Evolutionary conservation across 2,329 filamentous ascomycete species (phyloP).

Genomic region (Pestalotiopsis sp.): DNA sequence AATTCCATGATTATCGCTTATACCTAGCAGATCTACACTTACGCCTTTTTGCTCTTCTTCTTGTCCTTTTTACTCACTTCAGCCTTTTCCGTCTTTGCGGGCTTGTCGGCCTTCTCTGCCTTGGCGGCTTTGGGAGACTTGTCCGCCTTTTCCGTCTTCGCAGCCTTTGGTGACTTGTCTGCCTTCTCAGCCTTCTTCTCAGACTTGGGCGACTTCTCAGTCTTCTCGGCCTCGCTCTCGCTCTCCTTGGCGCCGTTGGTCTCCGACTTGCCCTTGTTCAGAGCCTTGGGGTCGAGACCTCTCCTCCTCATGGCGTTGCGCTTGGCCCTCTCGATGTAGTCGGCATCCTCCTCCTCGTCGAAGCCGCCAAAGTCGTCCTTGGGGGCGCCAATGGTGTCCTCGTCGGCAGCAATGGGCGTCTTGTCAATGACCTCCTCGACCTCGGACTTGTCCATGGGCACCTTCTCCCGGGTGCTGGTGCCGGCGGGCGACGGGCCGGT

Average conservation of each 20-base stretch:
- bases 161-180: slow-evolving; percentile 15
- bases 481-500: slow-evolving; percentile 70
- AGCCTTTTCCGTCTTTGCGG: slow-evolving; percentile 22
- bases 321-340: slow-evolving; percentile 74
- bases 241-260: slow-evolving; percentile 20
- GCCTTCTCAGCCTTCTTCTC: slow-evolving; percentile 11
- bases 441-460: slow-evolving; percentile 21
- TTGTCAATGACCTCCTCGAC: slow-evolving; percentile 62
- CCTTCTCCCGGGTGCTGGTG: slow-evolving; percentile 23
- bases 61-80: slow-evolving; percentile 5
- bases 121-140: slow-evolving; percentile 13
- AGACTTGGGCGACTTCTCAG: slow-evolving; percentile 47
- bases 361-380: slow-evolving; percentile 70
- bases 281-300: slow-evolving; percentile 71
- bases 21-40: background rate
- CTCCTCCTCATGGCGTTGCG: slow-evolving; percentile 73
- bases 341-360: slow-evolving; percentile 72
- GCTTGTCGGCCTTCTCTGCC: slow-evolving; percentile 20
- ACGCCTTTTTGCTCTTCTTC: slow-evolving; percentile 13
- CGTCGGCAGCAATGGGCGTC: slow-evolving; percentile 62
- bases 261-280: slow-evolving; percentile 43
- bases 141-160: background rate
- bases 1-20: background rate
- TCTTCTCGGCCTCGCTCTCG: slow-evolving; percentile 24
- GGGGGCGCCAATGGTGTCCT: slow-evolving; percentile 45